Conservation (phyloP, 768 basidiomycete species). For the Amanita brunnescens region DNA sequence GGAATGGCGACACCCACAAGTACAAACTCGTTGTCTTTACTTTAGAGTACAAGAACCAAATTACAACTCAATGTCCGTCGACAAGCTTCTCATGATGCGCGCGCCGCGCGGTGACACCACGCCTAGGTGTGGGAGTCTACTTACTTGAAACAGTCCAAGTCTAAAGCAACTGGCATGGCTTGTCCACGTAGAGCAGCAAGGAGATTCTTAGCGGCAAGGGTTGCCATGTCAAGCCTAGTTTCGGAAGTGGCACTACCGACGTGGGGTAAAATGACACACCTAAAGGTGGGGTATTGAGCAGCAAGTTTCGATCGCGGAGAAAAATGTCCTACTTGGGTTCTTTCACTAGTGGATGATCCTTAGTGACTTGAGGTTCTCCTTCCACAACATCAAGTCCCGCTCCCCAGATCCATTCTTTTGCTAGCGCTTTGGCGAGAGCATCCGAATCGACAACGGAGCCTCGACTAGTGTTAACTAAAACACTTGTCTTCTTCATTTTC, state of each 20-base stretch:
- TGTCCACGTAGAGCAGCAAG: conserved; percentile 45
- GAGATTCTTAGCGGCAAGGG: conserved; percentile 60
- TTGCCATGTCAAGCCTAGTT: conserved; percentile 78
- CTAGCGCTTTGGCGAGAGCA: conserved; percentile 75
- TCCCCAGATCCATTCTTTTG: conserved; percentile 76
- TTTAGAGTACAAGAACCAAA: no score
- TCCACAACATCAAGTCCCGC: conserved; percentile 94
- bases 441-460: conserved; percentile 88
- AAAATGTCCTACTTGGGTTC: conserved; percentile 49
- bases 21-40: no score
- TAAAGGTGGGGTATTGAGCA: conserved; percentile 18
- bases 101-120: no score
- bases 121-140: no score
- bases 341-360: conserved; percentile 73
- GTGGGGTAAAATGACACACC: conserved; percentile 81
- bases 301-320: no score
- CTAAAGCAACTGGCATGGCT: conserved; percentile 46
- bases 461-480: conserved; percentile 80
- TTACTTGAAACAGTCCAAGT: conserved; percentile 11
- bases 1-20: background rate
- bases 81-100: no score
- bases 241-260: conserved; percentile 86
- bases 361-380: conserved; percentile 72
- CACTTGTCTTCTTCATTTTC: conserved; percentile 77
- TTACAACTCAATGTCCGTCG: no score